Evolutionary conservation across 2,329 filamentous ascomycete species (phyloP).

Genomic region (Ascochyta viciae-villosae): DNA sequence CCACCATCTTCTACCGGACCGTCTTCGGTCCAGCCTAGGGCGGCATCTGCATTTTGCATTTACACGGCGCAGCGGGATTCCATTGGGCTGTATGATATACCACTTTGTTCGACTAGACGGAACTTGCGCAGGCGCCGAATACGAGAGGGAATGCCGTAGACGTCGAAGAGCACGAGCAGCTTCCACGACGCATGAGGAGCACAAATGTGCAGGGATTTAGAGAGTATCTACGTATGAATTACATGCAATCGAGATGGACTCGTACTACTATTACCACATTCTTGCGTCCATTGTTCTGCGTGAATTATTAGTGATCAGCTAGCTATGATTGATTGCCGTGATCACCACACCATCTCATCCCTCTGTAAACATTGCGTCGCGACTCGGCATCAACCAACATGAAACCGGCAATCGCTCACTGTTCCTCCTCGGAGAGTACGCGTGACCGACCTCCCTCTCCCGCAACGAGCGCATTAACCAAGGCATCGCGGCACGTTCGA

Average conservation of each 20-base stretch:
- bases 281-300: not conserved
- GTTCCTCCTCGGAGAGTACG: not conserved
- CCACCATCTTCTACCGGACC: constrained; percentile 10
- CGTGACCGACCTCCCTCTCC: too few relatives aligned
- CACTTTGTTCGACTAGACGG: constrained; percentile 7
- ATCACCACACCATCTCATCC: not conserved
- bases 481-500: too few relatives aligned
- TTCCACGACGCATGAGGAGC: constrained; percentile 7
- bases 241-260: not conserved
- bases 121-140: constrained; percentile 5
- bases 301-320: not conserved
- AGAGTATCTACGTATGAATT: not conserved
- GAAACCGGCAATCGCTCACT: not conserved
- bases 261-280: not conserved
- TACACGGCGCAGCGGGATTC: constrained; percentile 7
- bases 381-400: not conserved
- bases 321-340: not conserved
- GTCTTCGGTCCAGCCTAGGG: constrained; percentile 2
- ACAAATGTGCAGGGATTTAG: not conserved
- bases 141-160: not conserved
- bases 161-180: constrained; percentile 11
- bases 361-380: not conserved
- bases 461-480: too few relatives aligned
- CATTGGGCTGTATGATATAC: constrained; percentile 15
- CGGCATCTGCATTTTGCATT: constrained; percentile 13